Evolutionary conservation across 805 yeast species (phyloP), one percentile per base, ranked within the genome.

Genomic region (Metschnikowia noctiluminum): DNA sequence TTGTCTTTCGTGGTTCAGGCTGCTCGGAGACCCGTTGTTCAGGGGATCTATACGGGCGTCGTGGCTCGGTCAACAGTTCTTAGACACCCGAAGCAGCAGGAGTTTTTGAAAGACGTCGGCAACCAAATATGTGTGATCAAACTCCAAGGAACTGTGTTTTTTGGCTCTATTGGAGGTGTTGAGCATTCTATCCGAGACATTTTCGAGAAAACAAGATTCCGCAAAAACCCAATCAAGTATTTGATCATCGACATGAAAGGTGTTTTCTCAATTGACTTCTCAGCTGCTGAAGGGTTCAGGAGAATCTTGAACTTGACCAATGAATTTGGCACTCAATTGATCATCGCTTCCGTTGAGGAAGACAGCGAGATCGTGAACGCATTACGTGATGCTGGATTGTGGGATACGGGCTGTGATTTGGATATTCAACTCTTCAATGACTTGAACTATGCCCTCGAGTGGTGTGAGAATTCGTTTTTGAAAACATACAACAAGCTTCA

Each of bases 201-300:
- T 53, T 79, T 89, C 59, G 90, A 85, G 36, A 73, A 75, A n/a
- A 71, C 68, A 3, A 61, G 64, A 15, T 82, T 77, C 60, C 62
- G 65, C 21, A 67, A 63, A 39, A 77, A 77, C 46, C 89, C 94
- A 28, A 84, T 94, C 58, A 82, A 87, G 60, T 94, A 84, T 63
- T 70, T 94, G 53, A 81, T 94, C 43, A 64, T 94, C 42, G 99
- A 94, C 68, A 84, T 94, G 77, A 84, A 84, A 56, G 82, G 85
- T 35, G 96, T 94, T 30, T 77, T 78, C 43, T 78, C 87, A 41
- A 81, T 94, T 54, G 99, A 94, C 66, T 94, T 87, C 60, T 87
- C 96, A 40, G 97, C 98, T 0, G 96, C 97, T 9, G 98, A 94
- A 65, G 96, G 97, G 0, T 88, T 94, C 63, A 82, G 90, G 57